Conservation (phyloP, 2,329 filamentous ascomycete genomes). For the Colletotrichum falcatum region DNA sequence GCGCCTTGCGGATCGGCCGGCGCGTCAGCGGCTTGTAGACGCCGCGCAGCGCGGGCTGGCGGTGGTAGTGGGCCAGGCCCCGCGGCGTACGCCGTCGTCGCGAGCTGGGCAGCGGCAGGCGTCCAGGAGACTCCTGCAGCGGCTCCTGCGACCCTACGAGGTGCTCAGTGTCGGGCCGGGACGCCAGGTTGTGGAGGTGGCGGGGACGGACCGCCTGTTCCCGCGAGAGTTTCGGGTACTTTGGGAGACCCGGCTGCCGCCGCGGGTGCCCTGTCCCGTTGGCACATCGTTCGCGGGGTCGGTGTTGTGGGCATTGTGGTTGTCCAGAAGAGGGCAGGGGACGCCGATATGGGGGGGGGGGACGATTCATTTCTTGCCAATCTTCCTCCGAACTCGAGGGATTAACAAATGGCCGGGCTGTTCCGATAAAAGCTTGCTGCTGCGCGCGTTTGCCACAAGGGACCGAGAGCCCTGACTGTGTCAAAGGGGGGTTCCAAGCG, state of each 20-base stretch:
- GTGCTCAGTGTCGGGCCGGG: conserved; percentile 46
- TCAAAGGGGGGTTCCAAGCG: not conserved
- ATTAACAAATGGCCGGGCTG: no score
- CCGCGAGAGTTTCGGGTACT: conserved; percentile 39
- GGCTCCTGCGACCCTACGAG: conserved; percentile 51
- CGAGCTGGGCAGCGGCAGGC: conserved; percentile 55
- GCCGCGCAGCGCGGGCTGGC: conserved; percentile 49
- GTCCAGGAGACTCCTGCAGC: conserved; percentile 52
- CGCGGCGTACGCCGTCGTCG: conserved; percentile 54
- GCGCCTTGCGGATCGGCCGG: no score
- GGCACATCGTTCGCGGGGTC: not conserved
- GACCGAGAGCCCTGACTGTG: not conserved
- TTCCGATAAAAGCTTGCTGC: not conserved
- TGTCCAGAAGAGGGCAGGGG: no score
- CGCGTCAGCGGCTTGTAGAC: no score
- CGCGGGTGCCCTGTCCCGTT: not conserved
- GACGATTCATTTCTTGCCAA: not conserved
- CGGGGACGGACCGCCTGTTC: conserved; percentile 51
- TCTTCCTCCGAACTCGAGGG: no score
- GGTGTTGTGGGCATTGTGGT: not conserved
- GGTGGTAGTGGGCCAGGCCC: conserved; percentile 54
- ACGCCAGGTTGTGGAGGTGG: conserved; percentile 51
- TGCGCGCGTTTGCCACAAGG: not conserved
- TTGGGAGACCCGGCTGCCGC: conserved; percentile 25
- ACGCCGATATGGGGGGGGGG: no score